These are phyloP conservation scores for Penicillium parvum DNA, from an alignment of 495 filamentous ascomycete species.

Conservation along the genomic window DNA sequence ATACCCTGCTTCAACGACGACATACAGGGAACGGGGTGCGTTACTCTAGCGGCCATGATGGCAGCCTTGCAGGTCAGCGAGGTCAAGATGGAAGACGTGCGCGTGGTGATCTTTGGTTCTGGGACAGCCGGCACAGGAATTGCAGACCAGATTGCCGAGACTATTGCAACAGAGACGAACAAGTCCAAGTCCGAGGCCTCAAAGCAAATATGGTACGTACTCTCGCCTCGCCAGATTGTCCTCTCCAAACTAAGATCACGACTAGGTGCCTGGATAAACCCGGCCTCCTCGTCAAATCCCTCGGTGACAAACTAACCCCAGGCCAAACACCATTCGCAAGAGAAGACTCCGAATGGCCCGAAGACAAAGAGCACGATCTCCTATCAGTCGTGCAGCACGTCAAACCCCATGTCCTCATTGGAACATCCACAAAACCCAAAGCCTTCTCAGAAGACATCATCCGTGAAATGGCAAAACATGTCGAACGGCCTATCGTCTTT, in stretches of 20 bases:
- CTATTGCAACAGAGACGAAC: constrained; percentile 62
- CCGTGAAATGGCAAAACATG: constrained; percentile 73
- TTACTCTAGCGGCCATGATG: constrained; percentile 78
- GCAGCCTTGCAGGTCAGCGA: constrained; percentile 66
- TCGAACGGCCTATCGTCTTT: constrained; percentile 73
- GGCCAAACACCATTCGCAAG: constrained; percentile 67
- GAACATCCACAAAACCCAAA: constrained; percentile 77
- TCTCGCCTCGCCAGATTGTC: not conserved
- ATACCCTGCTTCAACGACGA: constrained; percentile 91
- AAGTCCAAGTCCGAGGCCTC: constrained; percentile 69
- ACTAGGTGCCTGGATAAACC: constrained; percentile 79
- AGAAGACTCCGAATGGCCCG: constrained; percentile 59
- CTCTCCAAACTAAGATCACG: not conserved
- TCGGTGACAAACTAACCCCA: constrained; percentile 52
- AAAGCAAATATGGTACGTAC: constrained; percentile 73
- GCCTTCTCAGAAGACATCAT: constrained; percentile 73
- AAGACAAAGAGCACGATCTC: constrained; percentile 52
- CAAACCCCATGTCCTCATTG: constrained; percentile 77
- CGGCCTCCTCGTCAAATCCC: constrained; percentile 66
- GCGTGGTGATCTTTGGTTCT: constrained; percentile 72
- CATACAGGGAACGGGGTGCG: constrained; percentile 84
- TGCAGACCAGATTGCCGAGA: constrained; percentile 77
- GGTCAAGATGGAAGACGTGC: constrained; percentile 60
- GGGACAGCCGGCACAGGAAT: constrained; percentile 85
- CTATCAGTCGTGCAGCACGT: constrained; percentile 63